A percentile compares a stretch with the other conserved stretches of the same genome.
phyloP scores from a whole-genome alignment of 495 filamentous ascomycete genomes.

The Astrothelium subdiscretum region DNA sequence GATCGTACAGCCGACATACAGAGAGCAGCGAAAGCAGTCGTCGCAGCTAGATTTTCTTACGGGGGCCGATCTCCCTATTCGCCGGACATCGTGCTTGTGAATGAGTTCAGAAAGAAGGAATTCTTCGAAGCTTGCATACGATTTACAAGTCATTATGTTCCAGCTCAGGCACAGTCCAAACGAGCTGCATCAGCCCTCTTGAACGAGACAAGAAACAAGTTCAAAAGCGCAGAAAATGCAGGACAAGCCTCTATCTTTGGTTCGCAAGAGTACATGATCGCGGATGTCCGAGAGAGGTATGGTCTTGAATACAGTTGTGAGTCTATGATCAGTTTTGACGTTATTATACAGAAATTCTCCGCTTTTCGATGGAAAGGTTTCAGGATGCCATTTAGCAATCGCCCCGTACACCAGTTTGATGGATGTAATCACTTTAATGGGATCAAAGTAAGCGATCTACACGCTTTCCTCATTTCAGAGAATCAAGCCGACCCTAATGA shows the following conservation, averaged over 20 bases:
- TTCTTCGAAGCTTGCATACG: constrained; percentile 37
- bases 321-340: not conserved
- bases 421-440: constrained; percentile 3
- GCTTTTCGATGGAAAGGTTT: not conserved
- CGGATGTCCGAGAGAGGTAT: not conserved
- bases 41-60: constrained; percentile 38
- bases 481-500: not conserved
- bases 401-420: not conserved
- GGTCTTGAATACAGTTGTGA: not conserved
- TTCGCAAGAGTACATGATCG: constrained; percentile 1
- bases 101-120: constrained; percentile 41
- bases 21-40: constrained; percentile 35
- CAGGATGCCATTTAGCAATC: not conserved
- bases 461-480: not conserved
- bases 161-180: constrained; percentile 5
- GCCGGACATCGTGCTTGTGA: constrained; percentile 43
- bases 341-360: not conserved
- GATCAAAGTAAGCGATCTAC: constrained; percentile 5
- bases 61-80: constrained; percentile 40
- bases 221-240: constrained; percentile 3
- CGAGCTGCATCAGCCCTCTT: not conserved
- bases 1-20: constrained; percentile 40
- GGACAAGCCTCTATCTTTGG: not conserved
- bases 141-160: constrained; percentile 26
- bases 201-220: not conserved